A percentile compares a stretch with the other conserved stretches of the same genome.
Evolutionary conservation across 805 yeast species (phyloP).

Genomic region (Candida methanosorbosa): DNA sequence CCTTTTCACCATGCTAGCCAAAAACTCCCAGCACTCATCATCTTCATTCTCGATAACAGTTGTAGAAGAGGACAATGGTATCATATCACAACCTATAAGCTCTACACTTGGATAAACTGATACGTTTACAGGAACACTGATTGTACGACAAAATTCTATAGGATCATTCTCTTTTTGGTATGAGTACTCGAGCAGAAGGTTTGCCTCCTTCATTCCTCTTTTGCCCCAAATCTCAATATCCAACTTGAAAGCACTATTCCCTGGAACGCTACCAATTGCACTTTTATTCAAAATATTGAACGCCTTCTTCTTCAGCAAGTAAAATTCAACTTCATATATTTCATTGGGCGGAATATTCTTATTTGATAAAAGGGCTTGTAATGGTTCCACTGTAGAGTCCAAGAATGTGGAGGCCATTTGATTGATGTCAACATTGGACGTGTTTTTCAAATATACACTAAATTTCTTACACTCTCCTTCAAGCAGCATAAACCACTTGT

Average conservation of each 20-base stretch:
- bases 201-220: slow-evolving; percentile 61
- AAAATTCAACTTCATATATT: slow-evolving; percentile 67
- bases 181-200: slow-evolving; percentile 59
- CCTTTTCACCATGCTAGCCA: slow-evolving; percentile 18
- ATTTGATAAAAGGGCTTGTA: slow-evolving; percentile 42
- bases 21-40: slow-evolving; percentile 22
- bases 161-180: slow-evolving; percentile 20
- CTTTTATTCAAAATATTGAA: slow-evolving; percentile 42
- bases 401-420: slow-evolving; percentile 52
- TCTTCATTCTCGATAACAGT: slow-evolving; percentile 16
- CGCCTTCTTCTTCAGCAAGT: slow-evolving; percentile 48
- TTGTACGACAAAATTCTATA: slow-evolving; percentile 38
- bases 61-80: slow-evolving; percentile 39
- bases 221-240: slow-evolving; percentile 61
- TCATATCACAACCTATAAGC: slow-evolving; percentile 64
- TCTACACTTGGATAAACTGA: slow-evolving; percentile 70
- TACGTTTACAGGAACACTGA: slow-evolving; percentile 60
- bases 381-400: slow-evolving; percentile 66
- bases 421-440: slow-evolving; percentile 47
- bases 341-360: slow-evolving; percentile 49
- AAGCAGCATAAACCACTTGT: slow-evolving; percentile 64
- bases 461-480: slow-evolving; percentile 65
- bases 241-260: slow-evolving; percentile 31
- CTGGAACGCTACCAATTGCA: slow-evolving; percentile 30
- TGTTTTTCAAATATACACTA: slow-evolving; percentile 45